Evolutionary conservation across 2,329 filamentous ascomycete genomes (phyloP).

Genomic region (Alternaria sp.): DNA sequence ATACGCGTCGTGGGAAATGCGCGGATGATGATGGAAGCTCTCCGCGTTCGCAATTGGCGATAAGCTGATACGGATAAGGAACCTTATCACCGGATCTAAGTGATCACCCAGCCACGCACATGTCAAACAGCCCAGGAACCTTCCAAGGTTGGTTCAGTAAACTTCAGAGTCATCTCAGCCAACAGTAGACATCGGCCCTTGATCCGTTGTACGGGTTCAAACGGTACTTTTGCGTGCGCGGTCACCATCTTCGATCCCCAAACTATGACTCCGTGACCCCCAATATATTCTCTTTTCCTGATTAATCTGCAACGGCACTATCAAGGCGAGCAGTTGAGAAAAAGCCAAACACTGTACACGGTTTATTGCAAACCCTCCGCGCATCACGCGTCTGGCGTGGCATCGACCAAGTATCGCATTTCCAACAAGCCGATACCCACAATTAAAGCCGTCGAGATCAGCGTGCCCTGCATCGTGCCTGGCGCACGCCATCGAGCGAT

Average conservation of each 20-base stretch:
- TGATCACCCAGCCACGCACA: neutral
- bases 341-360: neutral
- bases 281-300: neutral
- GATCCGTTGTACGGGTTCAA: neutral
- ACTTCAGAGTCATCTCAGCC: neutral
- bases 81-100: neutral
- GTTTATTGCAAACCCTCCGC: neutral
- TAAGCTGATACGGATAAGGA: constrained; percentile 3
- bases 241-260: constrained; percentile 2
- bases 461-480: neutral
- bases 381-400: neutral
- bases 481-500: constrained; percentile 10
- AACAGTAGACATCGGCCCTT: neutral
- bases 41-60: neutral
- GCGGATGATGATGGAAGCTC: neutral
- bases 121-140: constrained; percentile 1
- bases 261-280: neutral
- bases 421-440: constrained; percentile 7
- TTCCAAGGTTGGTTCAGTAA: neutral
- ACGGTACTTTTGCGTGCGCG: neutral
- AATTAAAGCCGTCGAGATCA: constrained; percentile 1
- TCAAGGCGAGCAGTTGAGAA: neutral
- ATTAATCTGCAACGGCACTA: neutral
- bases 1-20: neutral
- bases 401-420: constrained; percentile 1